Evolutionary conservation across 495 filamentous ascomycete genomes (phyloP).

Genomic region (Wilcoxina mikolae): DNA sequence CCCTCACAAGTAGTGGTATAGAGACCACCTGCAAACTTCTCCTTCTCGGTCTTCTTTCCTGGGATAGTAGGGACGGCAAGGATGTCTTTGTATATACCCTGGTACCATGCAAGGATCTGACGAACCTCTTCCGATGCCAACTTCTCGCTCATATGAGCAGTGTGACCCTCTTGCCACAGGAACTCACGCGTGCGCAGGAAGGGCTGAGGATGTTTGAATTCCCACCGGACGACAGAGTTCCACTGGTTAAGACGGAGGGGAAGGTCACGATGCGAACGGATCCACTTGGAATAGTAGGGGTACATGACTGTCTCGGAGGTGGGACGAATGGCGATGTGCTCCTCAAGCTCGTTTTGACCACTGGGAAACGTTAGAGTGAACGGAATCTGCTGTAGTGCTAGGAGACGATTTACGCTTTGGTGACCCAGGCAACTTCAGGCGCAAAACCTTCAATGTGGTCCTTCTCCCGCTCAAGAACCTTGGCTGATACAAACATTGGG

Average conservation of each 20-base stretch:
- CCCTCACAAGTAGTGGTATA: conserved; percentile 92
- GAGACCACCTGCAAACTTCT: conserved; percentile 90
- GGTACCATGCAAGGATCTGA: conserved; percentile 86
- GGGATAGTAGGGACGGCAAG: conserved; percentile 88
- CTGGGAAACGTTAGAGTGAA: conserved; percentile 33
- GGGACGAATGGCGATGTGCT: conserved; percentile 87
- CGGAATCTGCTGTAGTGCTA: conserved; percentile 21
- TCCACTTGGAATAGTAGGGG: conserved; percentile 92
- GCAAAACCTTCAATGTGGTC: conserved; percentile 95
- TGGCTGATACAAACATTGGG: conserved; percentile 81
- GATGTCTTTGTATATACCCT: conserved; percentile 76
- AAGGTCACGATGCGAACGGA: conserved; percentile 82
- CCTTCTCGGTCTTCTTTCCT: conserved; percentile 80
- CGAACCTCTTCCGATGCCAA: conserved; percentile 69
- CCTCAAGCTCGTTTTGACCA: conserved; percentile 79
- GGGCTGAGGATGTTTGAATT: conserved; percentile 93
- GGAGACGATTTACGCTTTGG: conserved; percentile 53
- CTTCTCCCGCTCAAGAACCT: conserved; percentile 86
- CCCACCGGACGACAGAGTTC: conserved; percentile 96
- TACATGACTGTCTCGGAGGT: conserved; percentile 94
- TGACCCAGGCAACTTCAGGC: conserved; percentile 96
- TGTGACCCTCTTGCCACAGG: conserved; percentile 97
- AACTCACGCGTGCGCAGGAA: conserved; percentile 90
- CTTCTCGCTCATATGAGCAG: conserved; percentile 70
- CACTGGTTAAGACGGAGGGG: conserved; percentile 90